A percentile compares a stretch with the other conserved stretches of the same genome.
Conservation (phyloP, 2,329 filamentous ascomycete genomes). For the Xylariaceae sp. region DNA sequence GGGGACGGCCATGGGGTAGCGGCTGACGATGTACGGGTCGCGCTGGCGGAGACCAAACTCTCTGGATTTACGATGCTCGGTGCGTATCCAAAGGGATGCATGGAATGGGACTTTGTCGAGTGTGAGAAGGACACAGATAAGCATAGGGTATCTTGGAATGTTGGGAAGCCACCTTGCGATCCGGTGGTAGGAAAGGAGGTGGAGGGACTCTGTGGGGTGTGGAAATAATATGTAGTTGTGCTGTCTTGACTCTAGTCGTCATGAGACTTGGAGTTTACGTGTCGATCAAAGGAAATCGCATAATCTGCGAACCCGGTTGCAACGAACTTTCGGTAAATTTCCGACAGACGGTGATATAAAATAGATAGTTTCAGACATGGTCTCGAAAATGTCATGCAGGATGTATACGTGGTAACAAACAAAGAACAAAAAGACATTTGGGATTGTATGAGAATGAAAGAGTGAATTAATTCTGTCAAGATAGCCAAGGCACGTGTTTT, state of each 20-base stretch:
- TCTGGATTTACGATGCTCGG: conserved; percentile 56
- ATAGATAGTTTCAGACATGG: too few relatives aligned
- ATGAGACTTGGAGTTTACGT: too few relatives aligned
- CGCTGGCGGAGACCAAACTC: conserved; percentile 36
- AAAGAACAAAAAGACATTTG: too few relatives aligned
- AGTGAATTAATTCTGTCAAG: too few relatives aligned
- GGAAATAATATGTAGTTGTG: background rate
- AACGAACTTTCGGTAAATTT: too few relatives aligned
- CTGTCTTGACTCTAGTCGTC: background rate
- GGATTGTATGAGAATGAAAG: too few relatives aligned
- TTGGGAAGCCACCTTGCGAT: conserved; percentile 1
- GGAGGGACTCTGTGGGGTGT: background rate
- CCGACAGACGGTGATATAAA: too few relatives aligned
- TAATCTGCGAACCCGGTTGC: too few relatives aligned
- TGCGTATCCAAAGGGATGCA: conserved; percentile 47
- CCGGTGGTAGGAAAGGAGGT: background rate
- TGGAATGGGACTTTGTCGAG: conserved; percentile 49
- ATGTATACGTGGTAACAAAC: too few relatives aligned
- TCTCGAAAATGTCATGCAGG: too few relatives aligned
- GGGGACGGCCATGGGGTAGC: conserved; percentile 38
- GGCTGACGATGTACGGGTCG: conserved; percentile 31
- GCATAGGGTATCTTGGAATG: conserved; percentile 28
- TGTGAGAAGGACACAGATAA: conserved; percentile 42
- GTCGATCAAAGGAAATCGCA: too few relatives aligned
- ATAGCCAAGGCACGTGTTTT: too few relatives aligned